Evolutionary conservation across 495 filamentous ascomycete genomes (phyloP), one percentile per base, ranked within the genome.

Genomic region (Neurospora terricola): DNA sequence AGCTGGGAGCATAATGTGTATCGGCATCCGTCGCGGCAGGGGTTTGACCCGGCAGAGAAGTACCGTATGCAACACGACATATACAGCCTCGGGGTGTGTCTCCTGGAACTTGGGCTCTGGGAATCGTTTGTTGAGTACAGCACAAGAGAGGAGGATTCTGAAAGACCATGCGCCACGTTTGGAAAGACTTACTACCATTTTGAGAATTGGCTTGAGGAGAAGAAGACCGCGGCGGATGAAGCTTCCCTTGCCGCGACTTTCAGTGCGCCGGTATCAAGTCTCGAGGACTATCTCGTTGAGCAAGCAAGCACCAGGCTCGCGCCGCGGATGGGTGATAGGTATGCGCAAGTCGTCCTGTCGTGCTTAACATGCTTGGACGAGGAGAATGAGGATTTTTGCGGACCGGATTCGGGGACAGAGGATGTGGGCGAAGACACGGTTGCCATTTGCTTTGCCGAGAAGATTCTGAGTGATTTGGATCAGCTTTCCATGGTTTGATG

Each of bases 31-130:
- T 66, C 74, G 0, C 83, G 87, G 0, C 83, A 87, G 54, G 87
- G 87, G 2, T 8, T 76, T 0, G 73, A 45, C 1, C 82, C 83
- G 0, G 72, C 82, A 40, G 79, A 83, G 1, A 42, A 68, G 8
- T 89, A 87, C 72, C 77, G 70, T 2, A 89, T 89, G 86, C 87
- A 89, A 70, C 86, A 90, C 76, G 89, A 91, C 73, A 88, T 91
- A 34, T 90, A 91, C 76, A 88, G 87, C 75, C 81, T 91, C 14
- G 89, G 90, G 0, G 86, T 89, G 10, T 86, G 85, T 72, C 80
- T 91, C 0, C 73, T 91, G 3, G 90, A 91, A 75, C 81, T 91
- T 42, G 88, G 87, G 0, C 71, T 91, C 4, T 90, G 87, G 87
- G 73, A 83, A 3, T 82, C 85, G 0, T 84, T 90, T 73, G 76